Conservation (phyloP, 257 asterid species). For the Rauvolfia tetraphylla region DNA sequence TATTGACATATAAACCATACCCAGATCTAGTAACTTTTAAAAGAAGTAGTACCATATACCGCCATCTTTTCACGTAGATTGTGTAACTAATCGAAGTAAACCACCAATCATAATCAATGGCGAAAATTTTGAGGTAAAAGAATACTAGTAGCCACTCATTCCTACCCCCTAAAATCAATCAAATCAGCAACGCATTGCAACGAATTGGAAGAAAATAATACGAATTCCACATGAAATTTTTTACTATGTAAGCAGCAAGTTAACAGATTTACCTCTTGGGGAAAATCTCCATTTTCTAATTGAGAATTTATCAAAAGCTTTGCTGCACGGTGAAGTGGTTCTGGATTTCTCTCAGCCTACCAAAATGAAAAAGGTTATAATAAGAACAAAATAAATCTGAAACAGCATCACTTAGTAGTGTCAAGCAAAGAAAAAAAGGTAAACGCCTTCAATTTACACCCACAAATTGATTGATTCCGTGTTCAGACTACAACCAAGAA, state of each 20-base stretch:
- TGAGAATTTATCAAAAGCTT: slow-evolving; percentile 80
- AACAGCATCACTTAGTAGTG: slow-evolving; percentile 22
- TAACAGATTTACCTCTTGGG: slow-evolving; percentile 68
- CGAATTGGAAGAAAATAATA: not conserved
- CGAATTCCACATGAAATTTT: slow-evolving; percentile 50
- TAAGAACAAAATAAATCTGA: not conserved
- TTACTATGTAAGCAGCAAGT: slow-evolving; percentile 12
- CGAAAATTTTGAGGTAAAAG: not conserved
- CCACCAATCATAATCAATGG: not conserved
- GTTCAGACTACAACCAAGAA: not conserved
- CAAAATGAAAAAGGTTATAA: slow-evolving; percentile 1
- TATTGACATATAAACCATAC: not conserved
- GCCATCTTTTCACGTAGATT: not conserved
- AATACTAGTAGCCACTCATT: slow-evolving; percentile 53
- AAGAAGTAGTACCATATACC: not conserved
- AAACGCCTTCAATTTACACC: not conserved
- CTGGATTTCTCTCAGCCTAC: slow-evolving; percentile 85
- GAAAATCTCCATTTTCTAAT: slow-evolving; percentile 86
- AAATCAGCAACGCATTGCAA: slow-evolving; percentile 35
- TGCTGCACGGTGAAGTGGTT: slow-evolving; percentile 84
- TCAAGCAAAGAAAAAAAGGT: slow-evolving; percentile 11
- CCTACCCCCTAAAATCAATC: not conserved
- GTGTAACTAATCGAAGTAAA: not conserved
- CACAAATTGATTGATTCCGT: slow-evolving; percentile 1
- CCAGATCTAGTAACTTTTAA: not conserved